A percentile compares a stretch with the other conserved stretches of the same genome.
phyloP scores from a whole-genome alignment of 495 filamentous ascomycete genomes.

The Penicillium daleae region DNA sequence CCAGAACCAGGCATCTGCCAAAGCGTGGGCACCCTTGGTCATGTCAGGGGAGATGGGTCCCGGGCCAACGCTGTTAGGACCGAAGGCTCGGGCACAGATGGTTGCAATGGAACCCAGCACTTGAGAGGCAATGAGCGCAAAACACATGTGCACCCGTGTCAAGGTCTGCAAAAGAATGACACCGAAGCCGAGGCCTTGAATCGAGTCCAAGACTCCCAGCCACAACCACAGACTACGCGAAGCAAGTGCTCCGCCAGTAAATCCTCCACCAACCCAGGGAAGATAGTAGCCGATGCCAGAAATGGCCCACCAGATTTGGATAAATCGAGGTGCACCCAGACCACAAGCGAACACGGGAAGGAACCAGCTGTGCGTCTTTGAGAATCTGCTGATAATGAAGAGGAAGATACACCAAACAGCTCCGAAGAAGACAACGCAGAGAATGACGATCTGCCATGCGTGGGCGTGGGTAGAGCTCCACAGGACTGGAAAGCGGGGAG shows the following conservation, averaged over 20 bases:
- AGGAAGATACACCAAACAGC: conserved; percentile 48
- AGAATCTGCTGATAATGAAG: conserved; percentile 45
- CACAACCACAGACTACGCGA: conserved; percentile 55
- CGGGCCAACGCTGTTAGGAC: conserved; percentile 49
- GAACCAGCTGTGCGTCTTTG: conserved; percentile 53
- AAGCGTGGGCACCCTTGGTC: conserved; percentile 40
- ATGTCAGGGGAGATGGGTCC: conserved; percentile 50
- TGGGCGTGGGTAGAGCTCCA: conserved; percentile 48
- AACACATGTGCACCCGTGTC: conserved; percentile 52
- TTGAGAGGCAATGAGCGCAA: conserved; percentile 54
- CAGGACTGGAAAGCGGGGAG: conserved; percentile 37
- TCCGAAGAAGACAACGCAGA: conserved; percentile 51
- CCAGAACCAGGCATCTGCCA: conserved; percentile 68
- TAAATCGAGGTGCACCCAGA: conserved; percentile 53
- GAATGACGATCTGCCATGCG: conserved; percentile 47
- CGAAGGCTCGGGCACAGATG: conserved; percentile 51
- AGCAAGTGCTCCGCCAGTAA: conserved; percentile 44
- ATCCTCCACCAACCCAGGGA: conserved; percentile 48
- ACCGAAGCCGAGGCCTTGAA: conserved; percentile 56
- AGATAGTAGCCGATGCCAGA: conserved; percentile 52
- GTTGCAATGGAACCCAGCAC: conserved; percentile 55
- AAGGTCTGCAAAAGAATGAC: conserved; percentile 55
- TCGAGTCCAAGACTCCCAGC: conserved; percentile 52
- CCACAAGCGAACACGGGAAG: conserved; percentile 55
- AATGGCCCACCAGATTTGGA: conserved; percentile 55